A percentile compares a stretch with the other conserved stretches of the same genome.
Evolutionary conservation across 169 alveolate genomes (phyloP).

Genomic region (Pseudocohnilembus persalinus): DNA sequence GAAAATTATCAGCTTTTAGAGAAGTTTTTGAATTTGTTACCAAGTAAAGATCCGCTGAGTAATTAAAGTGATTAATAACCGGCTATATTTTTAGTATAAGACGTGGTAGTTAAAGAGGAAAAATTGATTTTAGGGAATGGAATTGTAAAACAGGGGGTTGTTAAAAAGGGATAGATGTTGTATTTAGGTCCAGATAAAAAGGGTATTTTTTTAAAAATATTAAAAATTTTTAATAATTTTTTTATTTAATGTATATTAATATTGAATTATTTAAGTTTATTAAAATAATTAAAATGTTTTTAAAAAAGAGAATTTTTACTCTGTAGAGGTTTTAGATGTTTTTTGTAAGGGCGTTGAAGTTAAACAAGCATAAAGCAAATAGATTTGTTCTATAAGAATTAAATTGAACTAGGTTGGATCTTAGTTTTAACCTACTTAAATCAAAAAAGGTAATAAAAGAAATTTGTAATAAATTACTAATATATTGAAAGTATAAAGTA

Average conservation of each 20-base stretch:
- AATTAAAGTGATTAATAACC: constrained; percentile 41
- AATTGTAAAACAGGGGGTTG: constrained; percentile 67
- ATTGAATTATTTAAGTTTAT: too few relatives aligned
- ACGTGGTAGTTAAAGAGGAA: constrained; percentile 52
- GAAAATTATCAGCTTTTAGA: constrained; percentile 55
- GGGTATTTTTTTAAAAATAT: constrained; percentile 37
- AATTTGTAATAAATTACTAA: too few relatives aligned
- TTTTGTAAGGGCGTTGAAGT: neutral
- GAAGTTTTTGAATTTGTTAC: constrained; percentile 64
- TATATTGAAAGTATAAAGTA: too few relatives aligned
- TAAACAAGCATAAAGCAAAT: neutral
- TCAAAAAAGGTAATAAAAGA: constrained; percentile 59
- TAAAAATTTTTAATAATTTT: too few relatives aligned
- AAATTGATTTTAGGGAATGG: constrained; percentile 58
- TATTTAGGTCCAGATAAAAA: constrained; percentile 76
- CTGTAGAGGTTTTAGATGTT: neutral
- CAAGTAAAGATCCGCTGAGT: constrained; percentile 46
- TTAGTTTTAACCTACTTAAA: neutral
- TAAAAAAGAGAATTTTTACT: neutral
- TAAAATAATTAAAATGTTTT: too few relatives aligned
- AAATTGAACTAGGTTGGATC: neutral
- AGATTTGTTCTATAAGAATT: neutral
- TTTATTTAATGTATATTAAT: too few relatives aligned
- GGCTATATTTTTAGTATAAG: constrained; percentile 70
- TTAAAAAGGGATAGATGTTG: constrained; percentile 50